These are phyloP conservation scores for Eucalyptus erythrocorys DNA, from an alignment of 345 rosid genomes.

Conservation along the genomic window DNA sequence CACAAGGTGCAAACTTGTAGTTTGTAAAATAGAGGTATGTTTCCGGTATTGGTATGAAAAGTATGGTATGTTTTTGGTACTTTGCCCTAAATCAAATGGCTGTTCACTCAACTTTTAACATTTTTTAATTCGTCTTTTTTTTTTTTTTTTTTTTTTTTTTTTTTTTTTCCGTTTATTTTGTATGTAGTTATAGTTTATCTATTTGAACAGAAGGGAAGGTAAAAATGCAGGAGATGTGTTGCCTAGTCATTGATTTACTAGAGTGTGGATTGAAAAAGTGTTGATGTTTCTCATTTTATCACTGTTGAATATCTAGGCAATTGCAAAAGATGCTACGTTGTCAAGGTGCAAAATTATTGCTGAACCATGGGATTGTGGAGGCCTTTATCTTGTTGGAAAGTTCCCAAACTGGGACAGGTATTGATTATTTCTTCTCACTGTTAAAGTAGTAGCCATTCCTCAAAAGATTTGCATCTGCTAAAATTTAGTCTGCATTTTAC, in stretches of 20 bases:
- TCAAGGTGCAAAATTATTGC: constrained; percentile 89
- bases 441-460: neutral
- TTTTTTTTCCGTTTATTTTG: neutral
- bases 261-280: neutral
- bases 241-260: neutral
- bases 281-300: neutral
- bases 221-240: neutral
- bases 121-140: neutral
- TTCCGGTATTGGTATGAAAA: neutral
- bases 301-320: constrained; percentile 43
- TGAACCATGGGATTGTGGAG: constrained; percentile 99
- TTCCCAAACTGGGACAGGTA: constrained; percentile 99
- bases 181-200: neutral
- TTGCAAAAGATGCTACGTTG: constrained; percentile 67
- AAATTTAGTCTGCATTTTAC: neutral
- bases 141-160: neutral
- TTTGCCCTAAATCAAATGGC: neutral
- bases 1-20: neutral
- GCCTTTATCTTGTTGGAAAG: constrained; percentile 85
- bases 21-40: neutral
- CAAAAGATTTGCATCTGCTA: neutral
- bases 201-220: neutral
- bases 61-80: neutral
- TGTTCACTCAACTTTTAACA: neutral
- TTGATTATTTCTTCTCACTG: neutral